Percentiles rank a stretch among this genome's conserved stretches.
These are phyloP conservation scores for Cephalotrichum gorgonifer DNA, from an alignment of 2,329 filamentous ascomycete species.

Conservation along the genomic window DNA sequence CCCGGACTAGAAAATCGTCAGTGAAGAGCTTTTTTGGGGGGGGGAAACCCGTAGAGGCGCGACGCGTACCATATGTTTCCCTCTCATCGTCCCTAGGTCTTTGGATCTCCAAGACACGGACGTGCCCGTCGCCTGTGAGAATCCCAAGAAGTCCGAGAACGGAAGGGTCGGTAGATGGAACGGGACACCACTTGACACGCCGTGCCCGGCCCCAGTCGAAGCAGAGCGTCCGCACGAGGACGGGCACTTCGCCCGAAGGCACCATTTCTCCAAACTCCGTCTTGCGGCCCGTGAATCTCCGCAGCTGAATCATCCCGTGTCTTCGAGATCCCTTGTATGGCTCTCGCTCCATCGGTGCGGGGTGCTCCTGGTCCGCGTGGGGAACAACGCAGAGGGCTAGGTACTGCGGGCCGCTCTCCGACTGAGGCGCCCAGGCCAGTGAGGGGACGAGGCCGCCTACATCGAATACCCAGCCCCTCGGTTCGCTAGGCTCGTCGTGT, in stretches of 20 bases:
- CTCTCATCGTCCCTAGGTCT: slow-evolving; percentile 15
- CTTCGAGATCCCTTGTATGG: slow-evolving; percentile 25
- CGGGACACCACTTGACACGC: slow-evolving; percentile 43
- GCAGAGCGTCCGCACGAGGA: slow-evolving; percentile 32
- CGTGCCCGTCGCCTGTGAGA: slow-evolving; percentile 38
- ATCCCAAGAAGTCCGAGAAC: slow-evolving; percentile 33
- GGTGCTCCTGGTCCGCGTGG: slow-evolving; percentile 36
- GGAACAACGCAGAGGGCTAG: slow-evolving; percentile 42
- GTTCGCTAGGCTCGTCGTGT: slow-evolving; percentile 11
- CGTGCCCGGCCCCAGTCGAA: slow-evolving; percentile 39
- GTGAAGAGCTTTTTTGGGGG: background rate
- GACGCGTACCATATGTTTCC: slow-evolving; percentile 28
- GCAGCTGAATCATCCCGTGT: slow-evolving; percentile 41
- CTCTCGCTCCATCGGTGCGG: slow-evolving; percentile 22
- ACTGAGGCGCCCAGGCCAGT: slow-evolving; percentile 40
- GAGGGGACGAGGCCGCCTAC: slow-evolving; percentile 40
- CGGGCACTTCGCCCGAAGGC: slow-evolving; percentile 24
- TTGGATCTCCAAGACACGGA: slow-evolving; percentile 35
- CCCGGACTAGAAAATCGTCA: slow-evolving; percentile 24
- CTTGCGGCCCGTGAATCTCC: slow-evolving; percentile 30
- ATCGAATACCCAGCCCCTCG: slow-evolving; percentile 42
- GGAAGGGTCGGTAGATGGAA: slow-evolving; percentile 19
- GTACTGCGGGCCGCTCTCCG: slow-evolving; percentile 25
- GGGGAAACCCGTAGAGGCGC: too few relatives aligned
- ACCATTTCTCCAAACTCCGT: slow-evolving; percentile 17